Conservation (phyloP, 1,284 basidiomycete species). For the Heterobasidion occidentale region DNA sequence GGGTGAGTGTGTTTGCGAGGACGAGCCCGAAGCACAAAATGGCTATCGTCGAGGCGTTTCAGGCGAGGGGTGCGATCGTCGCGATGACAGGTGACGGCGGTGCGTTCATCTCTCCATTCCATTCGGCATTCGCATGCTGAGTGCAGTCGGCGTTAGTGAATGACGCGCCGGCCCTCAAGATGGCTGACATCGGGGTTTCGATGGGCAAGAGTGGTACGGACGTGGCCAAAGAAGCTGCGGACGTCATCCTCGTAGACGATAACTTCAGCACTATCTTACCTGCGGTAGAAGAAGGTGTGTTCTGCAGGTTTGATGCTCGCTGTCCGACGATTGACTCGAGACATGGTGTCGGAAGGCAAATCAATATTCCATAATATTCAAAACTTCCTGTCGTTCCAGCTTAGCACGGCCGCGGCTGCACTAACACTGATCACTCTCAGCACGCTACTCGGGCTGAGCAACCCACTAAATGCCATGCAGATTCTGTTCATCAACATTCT, state of each 20-base stretch:
- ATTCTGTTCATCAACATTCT: conserved; percentile 98
- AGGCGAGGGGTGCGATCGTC: conserved; percentile 82
- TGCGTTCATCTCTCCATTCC: conserved; percentile 17
- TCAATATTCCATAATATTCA: conserved; percentile 99
- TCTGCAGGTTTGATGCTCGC: neutral
- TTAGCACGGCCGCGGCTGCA: conserved; percentile 93
- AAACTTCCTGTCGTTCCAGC: conserved; percentile 95
- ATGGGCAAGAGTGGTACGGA: conserved; percentile 98
- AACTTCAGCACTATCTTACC: conserved; percentile 93
- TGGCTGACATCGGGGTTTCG: conserved; percentile 96
- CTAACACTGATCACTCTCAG: conserved; percentile 92
- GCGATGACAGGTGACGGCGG: conserved; percentile 97
- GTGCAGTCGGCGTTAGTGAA: conserved; percentile 54
- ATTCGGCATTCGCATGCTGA: neutral
- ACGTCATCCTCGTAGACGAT: conserved; percentile 96
- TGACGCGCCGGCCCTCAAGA: conserved; percentile 93
- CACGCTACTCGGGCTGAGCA: conserved; percentile 82
- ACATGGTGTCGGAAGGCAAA: conserved; percentile 51
- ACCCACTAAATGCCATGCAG: conserved; percentile 97
- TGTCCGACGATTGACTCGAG: too few species aligned
- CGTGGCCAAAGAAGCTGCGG: conserved; percentile 96
- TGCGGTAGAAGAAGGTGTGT: conserved; percentile 86
- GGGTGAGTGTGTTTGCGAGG: conserved; percentile 85
- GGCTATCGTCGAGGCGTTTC: conserved; percentile 92
- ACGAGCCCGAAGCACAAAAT: conserved; percentile 97